Evolutionary conservation across 2,329 filamentous ascomycete species (phyloP).

Genomic region (Mollisia scopiformis): DNA sequence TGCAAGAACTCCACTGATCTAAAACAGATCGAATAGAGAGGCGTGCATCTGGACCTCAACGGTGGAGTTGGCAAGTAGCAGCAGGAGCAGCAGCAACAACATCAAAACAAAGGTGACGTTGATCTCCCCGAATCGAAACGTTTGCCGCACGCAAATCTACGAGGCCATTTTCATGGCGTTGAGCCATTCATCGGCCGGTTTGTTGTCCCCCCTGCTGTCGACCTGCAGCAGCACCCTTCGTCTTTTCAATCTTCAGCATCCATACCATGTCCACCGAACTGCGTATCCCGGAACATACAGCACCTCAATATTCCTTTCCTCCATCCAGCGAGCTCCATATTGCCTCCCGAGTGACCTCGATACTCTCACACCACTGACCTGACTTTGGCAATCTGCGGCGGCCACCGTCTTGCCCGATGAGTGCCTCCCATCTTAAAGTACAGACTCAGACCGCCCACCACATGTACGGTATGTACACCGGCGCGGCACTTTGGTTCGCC

Average conservation of each 20-base stretch:
- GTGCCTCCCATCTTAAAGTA: background rate
- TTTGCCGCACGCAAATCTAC: background rate
- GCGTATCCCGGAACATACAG: slow-evolving; percentile 1
- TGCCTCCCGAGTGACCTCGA: background rate
- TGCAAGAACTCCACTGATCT: background rate
- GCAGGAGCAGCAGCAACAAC: background rate
- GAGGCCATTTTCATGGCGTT: background rate
- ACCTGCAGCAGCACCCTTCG: background rate
- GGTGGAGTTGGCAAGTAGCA: too few relatives aligned
- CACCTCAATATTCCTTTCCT: background rate
- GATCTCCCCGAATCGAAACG: background rate
- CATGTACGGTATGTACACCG: background rate
- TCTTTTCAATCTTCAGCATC: background rate
- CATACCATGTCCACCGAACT: background rate
- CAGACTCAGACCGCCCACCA: background rate
- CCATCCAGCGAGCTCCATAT: background rate
- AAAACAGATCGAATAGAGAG: background rate
- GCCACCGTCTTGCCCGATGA: background rate
- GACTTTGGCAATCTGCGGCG: background rate
- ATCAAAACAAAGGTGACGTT: slow-evolving; percentile 1
- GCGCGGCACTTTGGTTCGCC: background rate
- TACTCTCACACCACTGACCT: background rate
- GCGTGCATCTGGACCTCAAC: background rate
- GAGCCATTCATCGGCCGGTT: background rate
- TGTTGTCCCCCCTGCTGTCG: background rate